Evolutionary conservation across 2,329 filamentous ascomycete species (phyloP), one percentile per base, ranked within the genome.

Genomic region (Calonectria ilicicola): DNA sequence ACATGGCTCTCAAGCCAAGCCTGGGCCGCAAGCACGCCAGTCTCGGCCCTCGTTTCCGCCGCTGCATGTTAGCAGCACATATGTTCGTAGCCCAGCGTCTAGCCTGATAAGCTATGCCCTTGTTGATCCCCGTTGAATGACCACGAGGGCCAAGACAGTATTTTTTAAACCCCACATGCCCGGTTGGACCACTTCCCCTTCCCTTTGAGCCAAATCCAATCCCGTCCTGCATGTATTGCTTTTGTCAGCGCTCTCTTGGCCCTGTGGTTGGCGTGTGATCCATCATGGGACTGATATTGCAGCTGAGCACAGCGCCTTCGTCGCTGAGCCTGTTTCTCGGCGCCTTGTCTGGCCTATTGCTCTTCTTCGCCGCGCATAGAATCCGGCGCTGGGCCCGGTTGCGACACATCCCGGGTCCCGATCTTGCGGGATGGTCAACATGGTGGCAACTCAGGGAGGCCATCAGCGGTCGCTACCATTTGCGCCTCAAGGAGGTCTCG

Each of bases 371-470:
- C 4, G 17, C 51, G 7, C 49, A 58, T 3, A 69, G 69, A 17
- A 19, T 80, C 27, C 80, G 69, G 27, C 69, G 66, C n/a, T 81
- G 80, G 80, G 69, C 77, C 47, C 77, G 79, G 5, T 66, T 82
- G 42, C 76, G 80, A 17, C 78, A 82, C 65, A 77, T 82, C 62
- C 80, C 80, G 0, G 80, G 80, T 0, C 80, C 80, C 1, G 35
- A 46, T 8, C 64, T 72, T 7, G 78, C 77, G 6, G 78, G 53
- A 38, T 82, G 80, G 80, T 77, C 80, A 9, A 65, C 76, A 17
- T 81, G 78, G 79, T 81, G 80, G 80, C 80, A 82, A 68, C 76
- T 81, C 2, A 75, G 72, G 0, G 75, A 75, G 3, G 80, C 79
- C 21, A 72, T 82, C 32, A 70, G 80, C 12, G 80, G 80, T 17